phyloP scores from a whole-genome alignment of 176 grass and related monocot genomes.

The Oropetium thomaeum region DNA sequence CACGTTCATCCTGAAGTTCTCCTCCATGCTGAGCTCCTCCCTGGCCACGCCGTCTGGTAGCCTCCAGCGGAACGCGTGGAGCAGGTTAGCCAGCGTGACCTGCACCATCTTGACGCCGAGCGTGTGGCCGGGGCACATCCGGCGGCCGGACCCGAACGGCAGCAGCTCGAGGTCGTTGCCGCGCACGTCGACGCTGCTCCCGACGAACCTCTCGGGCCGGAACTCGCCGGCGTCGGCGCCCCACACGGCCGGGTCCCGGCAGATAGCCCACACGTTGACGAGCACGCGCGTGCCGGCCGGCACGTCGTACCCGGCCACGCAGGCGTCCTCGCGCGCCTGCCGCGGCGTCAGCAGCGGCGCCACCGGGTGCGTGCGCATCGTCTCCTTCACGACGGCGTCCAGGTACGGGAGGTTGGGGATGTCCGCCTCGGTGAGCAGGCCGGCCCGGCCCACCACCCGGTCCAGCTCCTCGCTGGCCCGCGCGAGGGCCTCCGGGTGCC shows the following conservation, averaged over 20 bases:
- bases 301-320: conserved; percentile 46
- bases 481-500: conserved; percentile 32
- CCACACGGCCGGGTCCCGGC: conserved; percentile 51
- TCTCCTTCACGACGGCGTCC: conserved; percentile 62
- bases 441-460: conserved; percentile 38
- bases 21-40: conserved; percentile 63
- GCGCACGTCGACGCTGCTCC: conserved; percentile 44
- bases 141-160: conserved; percentile 50
- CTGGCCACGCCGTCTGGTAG: conserved; percentile 35
- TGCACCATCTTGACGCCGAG: conserved; percentile 68
- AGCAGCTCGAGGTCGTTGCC: conserved; percentile 62
- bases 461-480: conserved; percentile 64
- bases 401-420: conserved; percentile 38
- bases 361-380: conserved; percentile 61
- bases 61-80: conserved; percentile 61
- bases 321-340: conserved; percentile 30
- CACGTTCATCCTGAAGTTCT: conserved; percentile 46
- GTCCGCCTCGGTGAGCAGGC: conserved; percentile 56
- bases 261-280: conserved; percentile 57
- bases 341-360: conserved; percentile 53
- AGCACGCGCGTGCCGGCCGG: conserved; percentile 51
- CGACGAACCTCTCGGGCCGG: conserved; percentile 44
- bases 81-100: conserved; percentile 50
- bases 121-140: conserved; percentile 70
- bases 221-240: conserved; percentile 60